These are phyloP conservation scores for Nicotiana tomentosiformis DNA, from an alignment of 257 asterid species.

Conservation along the genomic window DNA sequence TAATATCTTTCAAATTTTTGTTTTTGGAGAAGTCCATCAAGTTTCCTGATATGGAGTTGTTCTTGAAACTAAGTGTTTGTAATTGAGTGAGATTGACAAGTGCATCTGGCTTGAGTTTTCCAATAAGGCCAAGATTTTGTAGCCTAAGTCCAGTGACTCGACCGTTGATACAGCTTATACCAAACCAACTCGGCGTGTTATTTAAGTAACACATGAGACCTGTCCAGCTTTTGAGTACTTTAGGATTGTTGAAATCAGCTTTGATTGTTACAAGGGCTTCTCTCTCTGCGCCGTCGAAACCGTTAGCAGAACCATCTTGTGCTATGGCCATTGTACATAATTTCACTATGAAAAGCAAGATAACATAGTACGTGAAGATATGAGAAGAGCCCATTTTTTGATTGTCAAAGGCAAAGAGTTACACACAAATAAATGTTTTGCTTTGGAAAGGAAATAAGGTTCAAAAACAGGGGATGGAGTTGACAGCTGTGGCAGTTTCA, in stretches of 20 bases:
- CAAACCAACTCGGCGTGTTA: constrained; percentile 45
- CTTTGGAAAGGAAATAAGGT: neutral
- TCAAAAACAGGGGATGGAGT: neutral
- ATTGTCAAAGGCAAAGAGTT: neutral
- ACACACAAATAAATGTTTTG: neutral
- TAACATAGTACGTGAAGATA: constrained; percentile 18
- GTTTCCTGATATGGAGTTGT: constrained; percentile 45
- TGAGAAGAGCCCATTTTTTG: constrained; percentile 14
- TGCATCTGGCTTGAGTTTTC: constrained; percentile 35
- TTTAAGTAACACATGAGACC: constrained; percentile 53
- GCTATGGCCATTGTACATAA: constrained; percentile 11
- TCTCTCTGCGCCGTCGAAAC: constrained; percentile 54
- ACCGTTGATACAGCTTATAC: constrained; percentile 47
- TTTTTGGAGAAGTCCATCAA: constrained; percentile 42
- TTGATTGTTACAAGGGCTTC: constrained; percentile 43
- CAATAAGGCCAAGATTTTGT: constrained; percentile 41
- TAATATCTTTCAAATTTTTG: constrained; percentile 34
- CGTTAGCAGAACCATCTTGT: constrained; percentile 17
- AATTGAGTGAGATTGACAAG: constrained; percentile 47
- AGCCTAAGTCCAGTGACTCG: constrained; percentile 49
- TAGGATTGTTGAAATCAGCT: constrained; percentile 26
- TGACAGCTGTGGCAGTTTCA: constrained; percentile 8
- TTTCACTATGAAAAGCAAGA: constrained; percentile 19
- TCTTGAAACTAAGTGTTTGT: constrained; percentile 45
- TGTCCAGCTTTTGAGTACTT: constrained; percentile 47